These are phyloP conservation scores for Malus hybrid DNA, from an alignment of 331 rosid species.

Conservation along the genomic window DNA sequence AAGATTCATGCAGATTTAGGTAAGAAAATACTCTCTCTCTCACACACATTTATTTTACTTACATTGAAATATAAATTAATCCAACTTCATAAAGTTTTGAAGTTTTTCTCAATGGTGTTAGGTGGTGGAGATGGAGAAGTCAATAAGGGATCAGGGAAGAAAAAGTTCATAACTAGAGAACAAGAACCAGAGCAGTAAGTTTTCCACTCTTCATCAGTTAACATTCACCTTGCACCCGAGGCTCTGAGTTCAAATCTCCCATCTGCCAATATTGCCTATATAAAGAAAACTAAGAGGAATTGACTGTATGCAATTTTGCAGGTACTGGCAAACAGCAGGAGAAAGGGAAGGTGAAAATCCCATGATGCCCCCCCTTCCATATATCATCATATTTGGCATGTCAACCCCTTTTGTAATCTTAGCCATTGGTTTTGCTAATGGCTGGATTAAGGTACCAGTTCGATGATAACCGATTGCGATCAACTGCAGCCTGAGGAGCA, in stretches of 20 bases:
- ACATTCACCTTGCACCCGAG: neutral
- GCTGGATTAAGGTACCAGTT: conserved; percentile 92
- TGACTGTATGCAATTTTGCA: conserved; percentile 7
- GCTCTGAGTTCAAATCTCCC: neutral
- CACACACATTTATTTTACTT: neutral
- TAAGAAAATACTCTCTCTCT: conserved; percentile 1
- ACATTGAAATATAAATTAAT: neutral
- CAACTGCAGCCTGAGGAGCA: neutral
- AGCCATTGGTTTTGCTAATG: conserved; percentile 97
- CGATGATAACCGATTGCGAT: conserved; percentile 28
- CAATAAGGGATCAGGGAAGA: conserved; percentile 55
- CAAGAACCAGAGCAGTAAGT: conserved; percentile 86
- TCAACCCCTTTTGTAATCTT: conserved; percentile 95
- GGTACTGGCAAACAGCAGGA: conserved; percentile 98
- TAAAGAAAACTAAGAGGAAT: no score
- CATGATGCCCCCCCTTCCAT: conserved; percentile 92
- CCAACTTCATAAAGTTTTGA: neutral
- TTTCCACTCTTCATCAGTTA: neutral
- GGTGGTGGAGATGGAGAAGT: conserved; percentile 73
- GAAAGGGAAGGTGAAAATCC: conserved; percentile 98
- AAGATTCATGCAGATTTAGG: conserved; percentile 62
- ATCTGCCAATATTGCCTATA: neutral
- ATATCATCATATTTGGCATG: conserved; percentile 92
- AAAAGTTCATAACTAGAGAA: conserved; percentile 76
- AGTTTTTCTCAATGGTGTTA: conserved; percentile 14